These are phyloP conservation scores for Aspergillus versicolor DNA, from an alignment of 2,329 filamentous ascomycete genomes.

Conservation along the genomic window DNA sequence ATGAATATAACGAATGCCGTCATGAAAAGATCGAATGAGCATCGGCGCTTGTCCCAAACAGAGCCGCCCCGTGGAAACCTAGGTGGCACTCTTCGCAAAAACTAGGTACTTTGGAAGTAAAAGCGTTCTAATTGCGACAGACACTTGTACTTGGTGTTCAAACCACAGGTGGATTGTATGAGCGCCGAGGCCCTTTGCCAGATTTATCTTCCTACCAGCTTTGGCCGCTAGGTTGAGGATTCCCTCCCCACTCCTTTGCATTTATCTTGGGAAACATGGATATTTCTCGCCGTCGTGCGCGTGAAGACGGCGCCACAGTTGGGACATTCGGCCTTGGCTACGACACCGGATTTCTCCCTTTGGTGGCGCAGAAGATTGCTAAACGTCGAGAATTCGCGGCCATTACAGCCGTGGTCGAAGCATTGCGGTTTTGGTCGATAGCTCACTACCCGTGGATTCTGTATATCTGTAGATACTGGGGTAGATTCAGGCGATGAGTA, in stretches of 20 bases:
- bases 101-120: neutral
- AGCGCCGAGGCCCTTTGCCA: neutral
- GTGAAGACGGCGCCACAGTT: constrained; percentile 94
- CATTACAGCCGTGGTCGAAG: constrained; percentile 97
- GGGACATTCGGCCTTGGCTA: constrained; percentile 83
- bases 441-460: constrained; percentile 64
- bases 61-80: neutral
- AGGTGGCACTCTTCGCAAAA: neutral
- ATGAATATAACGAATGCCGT: neutral
- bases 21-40: neutral
- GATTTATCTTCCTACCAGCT: neutral
- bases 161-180: neutral
- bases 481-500: constrained; percentile 30
- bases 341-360: constrained; percentile 89
- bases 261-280: constrained; percentile 83
- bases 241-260: constrained; percentile 64
- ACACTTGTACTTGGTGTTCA: too few species aligned
- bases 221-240: constrained; percentile 20
- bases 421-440: constrained; percentile 89
- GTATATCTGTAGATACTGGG: constrained; percentile 33
- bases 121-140: neutral
- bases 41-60: neutral
- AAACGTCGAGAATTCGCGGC: constrained; percentile 92
- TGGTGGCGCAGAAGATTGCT: constrained; percentile 92
- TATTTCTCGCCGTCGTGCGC: constrained; percentile 81